Base-by-base conservation (phyloP, 1,284 basidiomycete genomes). In the Heterobasidion occidentale region DNA sequence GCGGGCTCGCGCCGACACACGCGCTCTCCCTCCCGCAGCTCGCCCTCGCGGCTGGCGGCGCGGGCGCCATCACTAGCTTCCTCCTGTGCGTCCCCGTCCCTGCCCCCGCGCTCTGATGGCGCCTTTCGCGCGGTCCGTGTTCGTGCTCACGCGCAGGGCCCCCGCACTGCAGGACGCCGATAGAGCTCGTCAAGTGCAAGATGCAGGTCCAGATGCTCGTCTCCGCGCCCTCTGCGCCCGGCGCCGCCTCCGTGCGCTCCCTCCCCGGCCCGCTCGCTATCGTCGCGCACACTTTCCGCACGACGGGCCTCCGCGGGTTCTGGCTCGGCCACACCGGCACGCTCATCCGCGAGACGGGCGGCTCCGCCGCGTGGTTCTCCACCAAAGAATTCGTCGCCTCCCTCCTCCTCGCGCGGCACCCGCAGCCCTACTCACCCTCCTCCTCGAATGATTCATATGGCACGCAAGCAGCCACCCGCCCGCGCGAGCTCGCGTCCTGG, bases 151-250 rank as follows among this genome's bases (percentile, higher is more conserved):
- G 27, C 27, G 27, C 27, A 27, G 27, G 27, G 27, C 27, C 27
- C n/a, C 42, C 42, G 51, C 5, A 55, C 47, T 46, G 0, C 63
- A 90, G 88, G 53, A 95, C 92, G 1, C 94, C 92, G 1, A 88
- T 95, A 60, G 93, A 96, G 70, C 84, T 94, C 56, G 83, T 96
- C 63, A 96, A 96, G 74, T 95, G 92, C 71, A 89, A 92, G 67
- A 94, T 95, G 92, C 96, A 96, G 74, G 92, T 95, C 3, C 92
- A 95, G 71, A 90, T 93, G 81, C 78, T 92, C 45, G 74, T 78
- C 47, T 62, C 72, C 36, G 3, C 57, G 67, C 15, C 64, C 65
- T 57, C 68, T 76, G 1, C 78, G 12, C 7, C 53, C 61, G 55
- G 51, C 55, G 53, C 65, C 35, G 27, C 51, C 12, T 51, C 62